These are phyloP conservation scores for Sporothrix brasiliensis DNA, from an alignment of 2,329 filamentous ascomycete genomes.

Conservation along the genomic window DNA sequence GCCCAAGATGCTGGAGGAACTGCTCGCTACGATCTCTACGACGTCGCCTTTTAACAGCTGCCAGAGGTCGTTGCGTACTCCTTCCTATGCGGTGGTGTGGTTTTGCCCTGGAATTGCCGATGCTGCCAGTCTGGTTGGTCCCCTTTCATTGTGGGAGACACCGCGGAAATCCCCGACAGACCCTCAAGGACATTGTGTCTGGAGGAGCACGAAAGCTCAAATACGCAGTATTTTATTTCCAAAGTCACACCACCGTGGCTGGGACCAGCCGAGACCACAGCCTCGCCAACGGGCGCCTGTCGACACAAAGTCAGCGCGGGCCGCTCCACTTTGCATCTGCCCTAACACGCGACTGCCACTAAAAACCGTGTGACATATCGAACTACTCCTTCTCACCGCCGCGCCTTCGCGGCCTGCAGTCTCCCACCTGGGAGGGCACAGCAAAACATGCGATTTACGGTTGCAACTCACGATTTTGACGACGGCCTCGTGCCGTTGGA, in stretches of 20 bases:
- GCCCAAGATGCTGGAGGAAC: background rate
- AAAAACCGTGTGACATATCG: constrained; percentile 33
- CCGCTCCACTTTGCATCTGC: background rate
- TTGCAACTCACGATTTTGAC: constrained; percentile 20
- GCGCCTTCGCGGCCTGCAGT: background rate
- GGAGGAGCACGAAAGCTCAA: background rate
- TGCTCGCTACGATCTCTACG: too few relatives aligned
- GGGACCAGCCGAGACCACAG: background rate
- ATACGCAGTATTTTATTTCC: background rate
- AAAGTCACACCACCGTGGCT: constrained; percentile 12
- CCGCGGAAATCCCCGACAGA: background rate
- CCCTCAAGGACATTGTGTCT: background rate
- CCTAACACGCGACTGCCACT: constrained; percentile 26
- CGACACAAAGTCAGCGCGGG: background rate
- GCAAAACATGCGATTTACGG: constrained; percentile 22
- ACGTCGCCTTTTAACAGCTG: too few relatives aligned
- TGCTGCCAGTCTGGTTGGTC: background rate
- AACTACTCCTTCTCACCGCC: constrained; percentile 7
- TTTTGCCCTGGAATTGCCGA: constrained; percentile 19
- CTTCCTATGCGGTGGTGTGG: background rate
- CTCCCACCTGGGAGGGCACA: background rate
- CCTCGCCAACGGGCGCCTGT: background rate
- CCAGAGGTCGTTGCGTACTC: too few relatives aligned
- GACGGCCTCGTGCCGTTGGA: constrained; percentile 7
- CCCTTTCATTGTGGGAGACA: too few relatives aligned